phyloP scores from a whole-genome alignment of 140 eudicot species.

The Senecio squalidus region DNA sequence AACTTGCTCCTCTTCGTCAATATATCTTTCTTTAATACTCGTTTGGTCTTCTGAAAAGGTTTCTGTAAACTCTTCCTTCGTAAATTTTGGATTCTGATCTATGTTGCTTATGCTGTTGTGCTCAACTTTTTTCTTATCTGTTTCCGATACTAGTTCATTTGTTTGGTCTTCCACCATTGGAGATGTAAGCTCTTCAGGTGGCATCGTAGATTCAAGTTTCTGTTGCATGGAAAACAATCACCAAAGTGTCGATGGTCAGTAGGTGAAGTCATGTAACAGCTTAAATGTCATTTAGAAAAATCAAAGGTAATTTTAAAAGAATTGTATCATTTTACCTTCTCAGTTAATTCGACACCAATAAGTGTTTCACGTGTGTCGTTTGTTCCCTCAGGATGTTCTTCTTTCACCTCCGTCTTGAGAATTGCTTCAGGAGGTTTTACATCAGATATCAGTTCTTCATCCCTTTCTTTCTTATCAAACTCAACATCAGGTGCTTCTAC shows the following conservation, averaged over 20 bases:
- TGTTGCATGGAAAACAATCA: conserved; percentile 5
- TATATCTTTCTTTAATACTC: conserved; percentile 11
- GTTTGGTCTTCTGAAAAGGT: conserved; percentile 13
- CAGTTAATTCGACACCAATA: conserved; percentile 6
- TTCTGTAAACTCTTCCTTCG: conserved; percentile 2
- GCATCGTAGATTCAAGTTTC: conserved; percentile 11
- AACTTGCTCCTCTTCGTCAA: neutral
- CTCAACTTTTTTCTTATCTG: conserved; percentile 7
- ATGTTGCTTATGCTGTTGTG: conserved; percentile 9
- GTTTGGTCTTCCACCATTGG: conserved; percentile 2
- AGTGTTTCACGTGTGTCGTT: conserved; percentile 8
- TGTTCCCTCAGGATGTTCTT: conserved; percentile 16
- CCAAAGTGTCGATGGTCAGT: conserved; percentile 5
- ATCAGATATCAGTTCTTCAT: conserved; percentile 18
- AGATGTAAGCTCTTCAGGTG: conserved; percentile 15
- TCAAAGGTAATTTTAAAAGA: neutral
- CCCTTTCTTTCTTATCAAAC: conserved; percentile 19
- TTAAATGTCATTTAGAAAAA: neutral
- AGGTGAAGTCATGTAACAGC: neutral
- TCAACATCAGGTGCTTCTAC: conserved; percentile 7
- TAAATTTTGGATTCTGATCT: conserved; percentile 12
- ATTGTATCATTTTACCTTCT: conserved; percentile 17
- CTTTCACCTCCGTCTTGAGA: conserved; percentile 6
- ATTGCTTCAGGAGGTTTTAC: conserved; percentile 23
- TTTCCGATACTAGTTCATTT: conserved; percentile 2